phyloP scores from a whole-genome alignment of 2,329 filamentous ascomycete species.

The Claviceps sp. region DNA sequence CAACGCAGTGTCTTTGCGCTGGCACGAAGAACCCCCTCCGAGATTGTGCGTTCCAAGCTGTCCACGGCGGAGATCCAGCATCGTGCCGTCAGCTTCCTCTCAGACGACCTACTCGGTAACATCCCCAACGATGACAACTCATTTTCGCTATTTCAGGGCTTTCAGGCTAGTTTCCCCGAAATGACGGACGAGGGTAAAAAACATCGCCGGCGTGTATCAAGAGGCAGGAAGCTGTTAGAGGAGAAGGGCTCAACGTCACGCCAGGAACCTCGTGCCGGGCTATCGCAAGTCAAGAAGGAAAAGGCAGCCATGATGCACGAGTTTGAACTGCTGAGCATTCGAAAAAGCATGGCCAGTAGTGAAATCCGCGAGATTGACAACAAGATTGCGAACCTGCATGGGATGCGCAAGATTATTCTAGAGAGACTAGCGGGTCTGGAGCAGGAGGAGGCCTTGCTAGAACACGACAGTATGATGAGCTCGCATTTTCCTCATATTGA shows the following conservation, averaged over 20 bases:
- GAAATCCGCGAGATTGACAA: slow-evolving; percentile 95
- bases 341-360: slow-evolving; percentile 94
- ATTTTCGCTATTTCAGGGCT: slow-evolving; percentile 93
- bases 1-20: slow-evolving; percentile 88
- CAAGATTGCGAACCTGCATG: slow-evolving; percentile 86
- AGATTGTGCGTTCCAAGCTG: slow-evolving; percentile 82
- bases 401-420: slow-evolving; percentile 83
- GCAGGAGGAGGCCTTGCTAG: slow-evolving; percentile 77
- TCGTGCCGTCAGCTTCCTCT: slow-evolving; percentile 73
- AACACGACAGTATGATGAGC: slow-evolving; percentile 63
- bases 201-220: slow-evolving; percentile 55
- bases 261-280: slow-evolving; percentile 47
- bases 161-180: slow-evolving; percentile 75
- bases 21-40: slow-evolving; percentile 80
- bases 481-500: background rate
- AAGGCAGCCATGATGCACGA: slow-evolving; percentile 69
- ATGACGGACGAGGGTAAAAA: slow-evolving; percentile 56
- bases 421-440: slow-evolving; percentile 77
- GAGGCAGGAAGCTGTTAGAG: slow-evolving; percentile 62
- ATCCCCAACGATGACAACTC: slow-evolving; percentile 76
- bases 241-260: slow-evolving; percentile 33
- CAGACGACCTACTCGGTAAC: slow-evolving; percentile 79
- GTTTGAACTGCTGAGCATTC: slow-evolving; percentile 78
- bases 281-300: slow-evolving; percentile 67
- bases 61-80: slow-evolving; percentile 89